Evolutionary conservation across 2,329 filamentous ascomycete species (phyloP).

Genomic region (Penicillium sp.): DNA sequence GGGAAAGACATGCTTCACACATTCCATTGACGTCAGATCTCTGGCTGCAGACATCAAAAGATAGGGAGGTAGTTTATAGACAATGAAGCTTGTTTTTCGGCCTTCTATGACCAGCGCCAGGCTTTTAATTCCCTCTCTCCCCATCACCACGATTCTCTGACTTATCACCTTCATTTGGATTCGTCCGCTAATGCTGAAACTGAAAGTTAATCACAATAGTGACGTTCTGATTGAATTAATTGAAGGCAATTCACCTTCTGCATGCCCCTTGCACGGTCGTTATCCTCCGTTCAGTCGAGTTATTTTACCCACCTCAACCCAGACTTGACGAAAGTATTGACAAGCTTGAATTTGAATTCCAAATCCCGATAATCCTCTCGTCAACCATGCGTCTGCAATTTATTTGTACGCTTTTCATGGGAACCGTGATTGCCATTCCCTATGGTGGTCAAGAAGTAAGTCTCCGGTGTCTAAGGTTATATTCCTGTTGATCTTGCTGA

Average conservation of each 20-base stretch:
- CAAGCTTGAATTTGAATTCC: neutral
- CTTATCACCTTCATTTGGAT: neutral
- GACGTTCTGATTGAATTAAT: too few relatives aligned
- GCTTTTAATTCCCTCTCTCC: neutral
- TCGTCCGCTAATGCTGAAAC: neutral
- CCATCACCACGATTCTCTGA: neutral
- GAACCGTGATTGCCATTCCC: constrained; percentile 8
- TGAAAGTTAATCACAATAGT: neutral
- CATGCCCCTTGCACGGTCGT: too few relatives aligned
- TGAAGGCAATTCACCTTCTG: too few relatives aligned
- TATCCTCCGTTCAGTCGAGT: too few relatives aligned
- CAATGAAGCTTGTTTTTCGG: neutral
- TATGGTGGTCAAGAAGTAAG: constrained; percentile 2
- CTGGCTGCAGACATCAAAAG: neutral
- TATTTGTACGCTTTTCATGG: constrained; percentile 3
- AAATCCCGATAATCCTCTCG: neutral
- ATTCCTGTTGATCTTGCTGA: neutral
- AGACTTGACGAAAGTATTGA: too few relatives aligned
- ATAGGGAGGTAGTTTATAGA: neutral
- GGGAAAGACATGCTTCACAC: too few relatives aligned
- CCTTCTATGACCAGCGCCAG: too few relatives aligned
- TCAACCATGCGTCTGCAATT: constrained; percentile 12
- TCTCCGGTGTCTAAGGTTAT: neutral
- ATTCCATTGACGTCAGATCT: too few relatives aligned
- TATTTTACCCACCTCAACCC: too few relatives aligned